Conservation (phyloP, 2,329 filamentous ascomycete species). For the Sporothrix sp. region DNA sequence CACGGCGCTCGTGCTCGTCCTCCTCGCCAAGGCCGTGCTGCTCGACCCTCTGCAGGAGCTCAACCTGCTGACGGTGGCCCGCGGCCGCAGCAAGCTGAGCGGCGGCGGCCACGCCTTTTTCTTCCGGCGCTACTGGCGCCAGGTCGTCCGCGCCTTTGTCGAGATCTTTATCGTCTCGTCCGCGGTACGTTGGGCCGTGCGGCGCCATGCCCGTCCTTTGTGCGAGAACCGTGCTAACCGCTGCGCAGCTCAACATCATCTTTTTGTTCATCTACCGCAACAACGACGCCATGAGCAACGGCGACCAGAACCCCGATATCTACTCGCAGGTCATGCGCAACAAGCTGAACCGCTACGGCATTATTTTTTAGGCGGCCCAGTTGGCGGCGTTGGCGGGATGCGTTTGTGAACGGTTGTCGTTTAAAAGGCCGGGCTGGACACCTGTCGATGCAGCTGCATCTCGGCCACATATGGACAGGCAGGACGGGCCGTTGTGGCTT, state of each 20-base stretch:
- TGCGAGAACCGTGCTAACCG: too few species aligned
- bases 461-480: too few species aligned
- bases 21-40: not conserved
- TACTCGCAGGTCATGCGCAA: slow-evolving; percentile 15
- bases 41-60: not conserved
- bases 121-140: not conserved
- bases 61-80: not conserved
- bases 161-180: slow-evolving; percentile 9
- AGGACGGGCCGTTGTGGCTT: too few species aligned
- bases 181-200: not conserved
- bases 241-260: slow-evolving; percentile 10
- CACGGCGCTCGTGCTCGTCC: slow-evolving; percentile 3
- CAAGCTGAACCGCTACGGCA: slow-evolving; percentile 9
- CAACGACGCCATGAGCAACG: not conserved
- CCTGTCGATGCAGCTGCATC: too few species aligned
- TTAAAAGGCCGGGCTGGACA: too few species aligned
- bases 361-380: slow-evolving; percentile 11
- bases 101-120: not conserved
- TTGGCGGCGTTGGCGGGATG: too few species aligned
- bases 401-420: too few species aligned
- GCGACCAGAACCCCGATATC: slow-evolving; percentile 12
- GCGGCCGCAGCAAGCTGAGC: not conserved
- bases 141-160: not conserved
- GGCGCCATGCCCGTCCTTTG: too few species aligned
- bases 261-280: slow-evolving; percentile 10